Evolutionary conservation across 2,329 filamentous ascomycete species (phyloP), one percentile per base, ranked within the genome.

Genomic region (Cercospora brassicicola): DNA sequence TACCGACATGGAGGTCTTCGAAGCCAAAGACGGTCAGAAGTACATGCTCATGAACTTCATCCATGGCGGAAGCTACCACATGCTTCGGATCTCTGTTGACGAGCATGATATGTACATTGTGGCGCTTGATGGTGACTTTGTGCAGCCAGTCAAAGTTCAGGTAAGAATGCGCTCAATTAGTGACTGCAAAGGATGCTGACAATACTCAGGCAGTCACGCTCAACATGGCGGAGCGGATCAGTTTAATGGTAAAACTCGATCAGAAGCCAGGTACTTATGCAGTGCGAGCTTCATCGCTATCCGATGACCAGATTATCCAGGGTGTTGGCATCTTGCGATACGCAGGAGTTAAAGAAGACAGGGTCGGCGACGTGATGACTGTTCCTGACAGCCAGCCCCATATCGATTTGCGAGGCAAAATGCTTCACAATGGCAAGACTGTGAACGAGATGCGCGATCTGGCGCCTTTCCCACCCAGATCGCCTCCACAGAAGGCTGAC

Each of bases 101-200:
- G 72, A 65, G 57, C 66, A 68, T 39, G 48, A 65, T 10, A 74
- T 73, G 71, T 72, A 64, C 56, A 65, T 73, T 28, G 65, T 70
- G 15, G 72, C 71, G 15, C 68, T 71, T 26, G 72, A 74, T 42
- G 70, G 71, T 8, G 67, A 70, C 55, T 73, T 73, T 45, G 68
- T 70, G 18, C 66, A 72, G 53, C 66, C 65, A 65, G 65, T 71
- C n/a, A 65, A 72, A 48, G 71, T 71, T 57, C 55, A 59, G 55
- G 55, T 59, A 31, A 33, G n/a, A 20, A 65, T 30, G 39, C 11
- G n/a, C 6, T 15, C 6, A 18, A 3, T 6, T 5, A 20, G 3
- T 26, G 20, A 55, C 60, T 51, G 42, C 23, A 11, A 8, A 18
- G 15, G 11, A 36, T 6, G 3, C 36, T 48, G 39, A 59, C 15